phyloP scores from a whole-genome alignment of 83 land plant species.

The Picea mariana region DNA sequence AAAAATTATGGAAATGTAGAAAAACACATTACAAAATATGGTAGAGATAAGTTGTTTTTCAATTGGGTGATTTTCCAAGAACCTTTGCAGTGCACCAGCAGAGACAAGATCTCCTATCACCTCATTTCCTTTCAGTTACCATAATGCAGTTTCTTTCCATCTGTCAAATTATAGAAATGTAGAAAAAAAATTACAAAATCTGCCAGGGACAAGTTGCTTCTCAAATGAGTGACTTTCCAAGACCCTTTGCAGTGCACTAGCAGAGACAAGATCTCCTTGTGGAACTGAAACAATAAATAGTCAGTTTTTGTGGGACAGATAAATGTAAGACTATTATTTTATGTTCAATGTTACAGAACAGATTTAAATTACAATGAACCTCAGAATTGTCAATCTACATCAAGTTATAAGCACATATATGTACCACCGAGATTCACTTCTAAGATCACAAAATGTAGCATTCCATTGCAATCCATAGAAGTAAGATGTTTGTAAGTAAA shows the following conservation, averaged over 20 bases:
- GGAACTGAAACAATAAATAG: constrained; percentile 42
- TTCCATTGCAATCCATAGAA: background rate
- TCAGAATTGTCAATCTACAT: background rate
- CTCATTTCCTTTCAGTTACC: no score
- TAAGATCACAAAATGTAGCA: background rate
- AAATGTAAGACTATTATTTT: background rate
- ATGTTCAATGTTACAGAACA: background rate
- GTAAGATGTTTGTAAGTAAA: background rate
- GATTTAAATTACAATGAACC: background rate
- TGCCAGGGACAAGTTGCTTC: constrained; percentile 54
- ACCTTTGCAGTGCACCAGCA: constrained; percentile 72
- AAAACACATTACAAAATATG: constrained; percentile 59
- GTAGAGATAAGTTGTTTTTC: constrained; percentile 54
- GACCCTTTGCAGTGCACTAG: constrained; percentile 69
- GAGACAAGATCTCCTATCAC: constrained; percentile 40
- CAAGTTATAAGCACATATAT: background rate
- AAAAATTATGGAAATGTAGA: background rate
- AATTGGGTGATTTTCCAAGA: constrained; percentile 73
- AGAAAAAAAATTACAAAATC: constrained; percentile 55
- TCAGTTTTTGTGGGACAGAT: background rate
- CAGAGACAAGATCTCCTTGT: constrained; percentile 55
- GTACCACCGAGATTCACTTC: no score
- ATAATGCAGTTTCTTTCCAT: background rate
- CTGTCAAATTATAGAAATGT: background rate
- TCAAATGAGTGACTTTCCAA: constrained; percentile 74